Evolutionary conservation across 2,329 filamentous ascomycete species (phyloP), one percentile per base, ranked within the genome.

Genomic region (Sporothrix dimorphospora): DNA sequence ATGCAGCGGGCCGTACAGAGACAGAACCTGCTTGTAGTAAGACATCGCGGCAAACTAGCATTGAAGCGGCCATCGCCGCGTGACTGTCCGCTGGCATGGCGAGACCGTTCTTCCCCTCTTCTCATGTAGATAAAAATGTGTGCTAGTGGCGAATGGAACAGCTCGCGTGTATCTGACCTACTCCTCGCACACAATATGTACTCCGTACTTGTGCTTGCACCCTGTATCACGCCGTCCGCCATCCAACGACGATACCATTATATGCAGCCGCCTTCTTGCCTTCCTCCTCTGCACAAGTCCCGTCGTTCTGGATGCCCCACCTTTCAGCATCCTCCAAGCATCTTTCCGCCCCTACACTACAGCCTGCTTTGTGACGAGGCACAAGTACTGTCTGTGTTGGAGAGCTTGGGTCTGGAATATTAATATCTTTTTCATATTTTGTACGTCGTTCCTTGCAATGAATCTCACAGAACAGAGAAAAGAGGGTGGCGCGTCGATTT

Each of bases 1-100:
- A 63, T 63, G 38, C 38, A 45, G 21, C 59, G 59, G 59, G 59
- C 59, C 59, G 59, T 19, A 11, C 59, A 42, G 59, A 45, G 38
- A 45, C 59, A 63, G 21, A 27, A 16, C 38, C 24, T 16, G 14
- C 16, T 34, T 55, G 21, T 55, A 55, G 51, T 30, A 30, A 55
- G 51, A 55, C 51, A 59, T 34, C 19, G 8, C 27, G 16, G 14
- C 14, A 16, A 12, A 6, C 53, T 34, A 59, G 53, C 53, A 38
- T 38, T 59, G 53, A 38, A 59, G 27, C 27, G 16, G 16, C 16
- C n/a, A 14, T 19, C 14, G 14, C 14, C 53, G 55, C 30, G 5
- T 40, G 55, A n/a, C 30, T 2, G 53, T 59, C 3, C 47, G 47
- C 9, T 49, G 47, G 47, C 40, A 21, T 16, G 40, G 51, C 51